Conservation (phyloP, 352 stramenopile genomes). For the Pythium dissotocum region DNA sequence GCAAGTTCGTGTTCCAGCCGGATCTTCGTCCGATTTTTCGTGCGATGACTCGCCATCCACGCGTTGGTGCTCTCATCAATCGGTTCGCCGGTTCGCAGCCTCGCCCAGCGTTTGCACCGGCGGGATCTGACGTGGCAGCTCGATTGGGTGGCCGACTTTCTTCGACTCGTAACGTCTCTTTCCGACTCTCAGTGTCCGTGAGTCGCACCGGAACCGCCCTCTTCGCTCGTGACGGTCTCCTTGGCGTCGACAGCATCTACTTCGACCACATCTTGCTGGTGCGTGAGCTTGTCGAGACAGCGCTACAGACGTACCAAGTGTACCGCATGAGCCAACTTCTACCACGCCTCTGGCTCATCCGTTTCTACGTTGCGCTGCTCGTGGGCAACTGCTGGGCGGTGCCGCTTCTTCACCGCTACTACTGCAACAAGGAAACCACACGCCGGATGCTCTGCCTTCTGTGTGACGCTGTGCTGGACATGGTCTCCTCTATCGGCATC, state of each 20-base stretch:
- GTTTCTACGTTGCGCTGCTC: slow-evolving; percentile 13
- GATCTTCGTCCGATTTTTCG: too few relatives aligned
- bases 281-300: slow-evolving; percentile 10
- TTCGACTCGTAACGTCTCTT: too few relatives aligned
- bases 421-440: neutral
- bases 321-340: slow-evolving; percentile 1
- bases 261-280: slow-evolving; percentile 7
- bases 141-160: neutral
- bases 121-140: too few relatives aligned
- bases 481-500: slow-evolving; percentile 10
- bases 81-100: too few relatives aligned
- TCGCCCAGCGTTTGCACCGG: too few relatives aligned
- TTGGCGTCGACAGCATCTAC: slow-evolving; percentile 5
- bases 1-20: too few relatives aligned
- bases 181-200: too few relatives aligned
- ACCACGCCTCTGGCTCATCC: slow-evolving; percentile 15
- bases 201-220: neutral
- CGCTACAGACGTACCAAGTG: slow-evolving; percentile 18
- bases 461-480: neutral
- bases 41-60: too few relatives aligned
- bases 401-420: neutral
- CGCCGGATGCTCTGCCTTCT: neutral
- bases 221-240: neutral
- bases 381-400: slow-evolving; percentile 13
- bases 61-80: too few relatives aligned